Conservation (phyloP, 2,329 filamentous ascomycete genomes). For the Aspergillus tubingensis region DNA sequence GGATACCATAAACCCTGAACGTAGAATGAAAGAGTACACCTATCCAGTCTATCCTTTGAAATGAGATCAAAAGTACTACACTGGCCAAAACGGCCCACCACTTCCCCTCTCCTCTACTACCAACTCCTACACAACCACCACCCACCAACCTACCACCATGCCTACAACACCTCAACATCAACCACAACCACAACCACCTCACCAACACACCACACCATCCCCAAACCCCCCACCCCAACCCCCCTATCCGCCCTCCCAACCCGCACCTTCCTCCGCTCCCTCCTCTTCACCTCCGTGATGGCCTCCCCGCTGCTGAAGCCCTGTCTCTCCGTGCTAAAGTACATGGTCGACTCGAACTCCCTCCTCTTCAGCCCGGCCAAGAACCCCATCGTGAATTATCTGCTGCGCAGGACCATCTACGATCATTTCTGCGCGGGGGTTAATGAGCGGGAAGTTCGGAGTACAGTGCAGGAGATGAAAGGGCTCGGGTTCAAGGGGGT, state of each 20-base stretch:
- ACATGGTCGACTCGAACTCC: constrained; percentile 40
- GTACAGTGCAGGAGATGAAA: constrained; percentile 42
- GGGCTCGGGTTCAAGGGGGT: constrained; percentile 50
- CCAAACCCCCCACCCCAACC: constrained; percentile 37
- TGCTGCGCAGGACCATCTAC: constrained; percentile 45
- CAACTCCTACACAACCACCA: not conserved
- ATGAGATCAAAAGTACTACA: constrained; percentile 4
- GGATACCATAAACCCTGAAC: not conserved
- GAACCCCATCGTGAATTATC: constrained; percentile 41
- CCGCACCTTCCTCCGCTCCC: constrained; percentile 16
- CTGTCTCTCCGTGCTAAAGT: constrained; percentile 30
- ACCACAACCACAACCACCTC: too few species aligned
- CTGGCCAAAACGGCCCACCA: constrained; percentile 7
- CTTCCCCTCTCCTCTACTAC: not conserved
- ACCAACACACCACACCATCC: not conserved
- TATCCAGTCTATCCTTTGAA: not conserved
- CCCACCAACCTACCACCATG: not conserved
- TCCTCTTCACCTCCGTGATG: constrained; percentile 22
- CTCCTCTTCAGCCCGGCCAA: constrained; percentile 43
- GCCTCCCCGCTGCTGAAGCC: constrained; percentile 20
- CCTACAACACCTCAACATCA: too few species aligned
- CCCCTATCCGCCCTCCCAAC: constrained; percentile 20
- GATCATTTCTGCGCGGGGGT: constrained; percentile 54
- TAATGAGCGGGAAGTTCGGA: constrained; percentile 42
- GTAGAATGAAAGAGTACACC: not conserved